Evolutionary conservation across 2,329 filamentous ascomycete genomes (phyloP).

Genomic region (Xylariales sp.): DNA sequence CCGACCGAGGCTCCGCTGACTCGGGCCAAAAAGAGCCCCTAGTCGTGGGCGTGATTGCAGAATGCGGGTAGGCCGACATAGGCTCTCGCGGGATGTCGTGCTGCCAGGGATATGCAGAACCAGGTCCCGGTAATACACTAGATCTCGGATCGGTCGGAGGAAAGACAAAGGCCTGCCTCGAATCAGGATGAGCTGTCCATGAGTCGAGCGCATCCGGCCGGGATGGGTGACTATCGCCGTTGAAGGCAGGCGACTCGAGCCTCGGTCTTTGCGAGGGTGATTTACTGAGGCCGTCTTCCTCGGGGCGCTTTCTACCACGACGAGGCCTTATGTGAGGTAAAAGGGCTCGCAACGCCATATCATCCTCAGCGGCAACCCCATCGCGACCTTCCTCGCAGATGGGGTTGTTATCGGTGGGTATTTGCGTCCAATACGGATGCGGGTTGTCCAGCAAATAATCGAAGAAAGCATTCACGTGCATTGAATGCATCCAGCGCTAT

Average conservation of each 20-base stretch:
- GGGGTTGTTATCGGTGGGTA: slow-evolving; percentile 74
- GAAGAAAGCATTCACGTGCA: slow-evolving; percentile 95
- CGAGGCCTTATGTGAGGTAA: slow-evolving; percentile 79
- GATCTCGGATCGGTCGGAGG: slow-evolving; percentile 54
- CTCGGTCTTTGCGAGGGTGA: slow-evolving; percentile 70
- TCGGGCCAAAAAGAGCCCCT: slow-evolving; percentile 67
- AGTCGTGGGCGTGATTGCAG: slow-evolving; percentile 76
- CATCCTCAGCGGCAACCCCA: slow-evolving; percentile 86
- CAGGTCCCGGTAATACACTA: slow-evolving; percentile 49
- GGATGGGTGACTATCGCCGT: slow-evolving; percentile 51
- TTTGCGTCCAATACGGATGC: slow-evolving; percentile 82
- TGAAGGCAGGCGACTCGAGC: slow-evolving; percentile 60
- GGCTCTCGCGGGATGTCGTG: slow-evolving; percentile 68
- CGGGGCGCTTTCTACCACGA: slow-evolving; percentile 71
- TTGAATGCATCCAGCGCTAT: slow-evolving; percentile 92
- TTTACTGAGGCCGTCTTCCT: slow-evolving; percentile 66
- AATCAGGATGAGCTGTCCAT: slow-evolving; percentile 61
- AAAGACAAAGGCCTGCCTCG: slow-evolving; percentile 53
- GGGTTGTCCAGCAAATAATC: slow-evolving; percentile 84
- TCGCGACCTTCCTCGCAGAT: slow-evolving; percentile 76
- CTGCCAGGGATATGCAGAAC: slow-evolving; percentile 59
- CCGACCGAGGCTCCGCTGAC: slow-evolving; percentile 74
- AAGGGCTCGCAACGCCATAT: slow-evolving; percentile 85
- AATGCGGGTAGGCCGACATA: slow-evolving; percentile 78
- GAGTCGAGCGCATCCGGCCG: slow-evolving; percentile 66